Evolutionary conservation across 2,329 filamentous ascomycete species (phyloP).

Genomic region (Mycosphaerella arachidis): DNA sequence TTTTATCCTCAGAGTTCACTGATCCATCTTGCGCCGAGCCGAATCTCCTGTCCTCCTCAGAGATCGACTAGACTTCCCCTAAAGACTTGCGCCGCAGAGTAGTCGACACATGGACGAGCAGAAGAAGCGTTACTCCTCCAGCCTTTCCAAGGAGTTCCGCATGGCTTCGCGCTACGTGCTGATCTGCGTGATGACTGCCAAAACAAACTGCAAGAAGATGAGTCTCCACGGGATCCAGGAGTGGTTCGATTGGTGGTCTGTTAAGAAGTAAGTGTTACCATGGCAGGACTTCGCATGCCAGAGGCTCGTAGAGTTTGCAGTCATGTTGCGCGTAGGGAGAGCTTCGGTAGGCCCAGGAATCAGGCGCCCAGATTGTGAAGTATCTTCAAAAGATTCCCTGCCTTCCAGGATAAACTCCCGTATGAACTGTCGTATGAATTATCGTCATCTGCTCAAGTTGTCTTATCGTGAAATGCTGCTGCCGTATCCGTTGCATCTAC

Average conservation of each 20-base stretch:
- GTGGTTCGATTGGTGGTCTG: constrained; percentile 12
- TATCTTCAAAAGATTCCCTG: neutral
- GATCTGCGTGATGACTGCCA: constrained; percentile 38
- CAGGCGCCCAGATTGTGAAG: neutral
- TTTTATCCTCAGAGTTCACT: neutral
- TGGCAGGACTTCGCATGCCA: neutral
- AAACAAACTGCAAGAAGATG: constrained; percentile 24
- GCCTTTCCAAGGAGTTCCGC: constrained; percentile 25
- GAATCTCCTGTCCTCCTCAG: constrained; percentile 42
- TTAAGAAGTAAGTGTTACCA: neutral
- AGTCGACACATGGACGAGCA: constrained; percentile 36
- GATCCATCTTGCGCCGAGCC: constrained; percentile 25
- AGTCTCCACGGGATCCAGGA: constrained; percentile 26
- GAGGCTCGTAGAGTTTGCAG: neutral
- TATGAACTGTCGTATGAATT: neutral
- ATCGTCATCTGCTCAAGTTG: neutral
- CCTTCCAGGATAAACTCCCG: too few relatives aligned
- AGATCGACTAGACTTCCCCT: constrained; percentile 41
- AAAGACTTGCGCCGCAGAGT: constrained; percentile 34
- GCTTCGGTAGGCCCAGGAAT: neutral
- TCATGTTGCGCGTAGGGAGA: neutral
- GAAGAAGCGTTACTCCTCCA: constrained; percentile 32
- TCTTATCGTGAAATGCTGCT: neutral
- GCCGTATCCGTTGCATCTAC: neutral
- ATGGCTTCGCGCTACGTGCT: constrained; percentile 30